Evolutionary conservation across 352 stramenopile genomes (phyloP).

Genomic region (Pythium oligandrum): DNA sequence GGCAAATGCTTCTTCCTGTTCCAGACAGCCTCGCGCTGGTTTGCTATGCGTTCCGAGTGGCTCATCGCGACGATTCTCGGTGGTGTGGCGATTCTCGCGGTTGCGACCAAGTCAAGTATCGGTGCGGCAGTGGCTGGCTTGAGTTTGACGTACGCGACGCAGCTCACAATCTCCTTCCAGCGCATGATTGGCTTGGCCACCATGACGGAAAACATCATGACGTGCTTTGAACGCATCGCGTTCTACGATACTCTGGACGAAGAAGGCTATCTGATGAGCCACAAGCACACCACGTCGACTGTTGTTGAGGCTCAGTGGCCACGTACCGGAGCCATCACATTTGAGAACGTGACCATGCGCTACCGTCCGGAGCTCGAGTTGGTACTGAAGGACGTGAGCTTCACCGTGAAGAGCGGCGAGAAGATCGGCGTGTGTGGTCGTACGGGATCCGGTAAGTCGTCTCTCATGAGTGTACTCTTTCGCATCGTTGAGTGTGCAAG

Average conservation of each 20-base stretch:
- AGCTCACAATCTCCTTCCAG: conserved; percentile 84
- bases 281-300: too few species aligned
- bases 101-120: conserved; percentile 43
- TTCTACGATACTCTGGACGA: conserved; percentile 54
- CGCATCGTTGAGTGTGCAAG: conserved; percentile 78
- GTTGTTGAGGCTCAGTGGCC: conserved; percentile 24
- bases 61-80: conserved; percentile 82
- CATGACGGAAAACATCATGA: conserved; percentile 87
- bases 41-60: conserved; percentile 88
- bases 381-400: conserved; percentile 25
- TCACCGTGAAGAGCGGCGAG: conserved; percentile 30
- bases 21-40: conserved; percentile 72
- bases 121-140: conserved; percentile 70
- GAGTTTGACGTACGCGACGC: conserved; percentile 87
- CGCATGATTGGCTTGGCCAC: conserved; percentile 88
- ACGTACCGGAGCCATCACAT: conserved; percentile 25
- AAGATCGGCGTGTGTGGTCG: conserved; percentile 50
- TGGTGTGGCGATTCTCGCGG: conserved; percentile 79
- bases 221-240: conserved; percentile 68
- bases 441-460: conserved; percentile 38
- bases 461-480: conserved; percentile 85
- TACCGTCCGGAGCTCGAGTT: conserved; percentile 38
- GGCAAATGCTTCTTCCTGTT: conserved; percentile 37
- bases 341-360: conserved; percentile 32
- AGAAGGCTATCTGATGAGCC: conserved; percentile 72